Base-by-base conservation (phyloP, 2,329 filamentous ascomycete genomes). In the Leptographium galeiforme region DNA sequence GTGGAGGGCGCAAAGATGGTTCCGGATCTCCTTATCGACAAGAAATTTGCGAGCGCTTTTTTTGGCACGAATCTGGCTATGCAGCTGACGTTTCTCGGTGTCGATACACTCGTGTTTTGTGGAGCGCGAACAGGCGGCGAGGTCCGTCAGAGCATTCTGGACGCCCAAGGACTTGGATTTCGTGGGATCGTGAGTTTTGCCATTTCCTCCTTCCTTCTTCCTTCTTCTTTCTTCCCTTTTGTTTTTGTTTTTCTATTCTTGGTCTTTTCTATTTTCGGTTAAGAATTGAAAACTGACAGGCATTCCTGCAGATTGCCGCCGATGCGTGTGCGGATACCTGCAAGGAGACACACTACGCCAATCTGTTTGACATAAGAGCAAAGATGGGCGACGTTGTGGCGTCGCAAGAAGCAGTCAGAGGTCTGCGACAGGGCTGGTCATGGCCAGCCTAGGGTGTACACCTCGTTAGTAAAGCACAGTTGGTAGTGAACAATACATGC, bases 91-190 rank as follows among this genome's bases (percentile, higher is more conserved):
- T 56, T 68, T 11, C 60, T 65, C 49, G 62, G 62, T 25, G 61
- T 70, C 19, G 70, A 74, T 55, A 72, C 70, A 11, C 58, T 72
- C n/a, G 69, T 74, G 4, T 63, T 75, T 11, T 72, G 71, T 56
- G 72, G 46, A 70, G 70, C 59, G 73, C 70, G 14, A 69, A 51
- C 63, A 71, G 51, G 71, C 71, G 2, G 69, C 63, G 33, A 67
- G 68, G 7, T 57, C 73, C 52, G 72, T 12, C 48, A 49, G 48
- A 40, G 36, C 36, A 11, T 16, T 7, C 19, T 44, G 19, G 41
- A 44, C 13, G 41, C 41, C 13, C 18, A 44, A 54, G 66, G 52
- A 52, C 53, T 66, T 53, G 71, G 70, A 1, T 72, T 68, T 50
- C 62, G 70, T 41, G 69, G 70, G 11, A 74, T 74, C 67, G 70